These are phyloP conservation scores for Amaranthus cruentus DNA, from an alignment of 148 eudicot species.

Conservation along the genomic window DNA sequence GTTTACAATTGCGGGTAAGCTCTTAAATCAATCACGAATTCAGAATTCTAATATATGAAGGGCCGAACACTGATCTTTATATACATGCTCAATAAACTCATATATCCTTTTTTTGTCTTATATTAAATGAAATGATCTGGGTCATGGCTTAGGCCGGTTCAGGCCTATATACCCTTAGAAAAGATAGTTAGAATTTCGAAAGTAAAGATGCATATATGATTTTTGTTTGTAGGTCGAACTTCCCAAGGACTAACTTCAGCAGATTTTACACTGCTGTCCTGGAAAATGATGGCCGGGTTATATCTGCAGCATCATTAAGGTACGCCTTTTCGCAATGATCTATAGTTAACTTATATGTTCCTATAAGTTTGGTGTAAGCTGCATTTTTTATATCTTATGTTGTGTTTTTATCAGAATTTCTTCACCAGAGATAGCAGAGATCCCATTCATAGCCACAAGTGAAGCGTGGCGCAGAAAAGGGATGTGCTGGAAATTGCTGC, in stretches of 20 bases:
- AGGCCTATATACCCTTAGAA: neutral
- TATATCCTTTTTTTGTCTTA: no score
- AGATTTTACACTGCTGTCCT: constrained; percentile 51
- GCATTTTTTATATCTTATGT: neutral
- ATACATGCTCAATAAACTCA: no score
- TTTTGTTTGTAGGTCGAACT: constrained; percentile 38
- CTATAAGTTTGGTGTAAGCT: neutral
- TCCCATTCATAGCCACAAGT: constrained; percentile 52
- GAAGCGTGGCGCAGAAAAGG: constrained; percentile 28
- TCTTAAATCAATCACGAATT: neutral
- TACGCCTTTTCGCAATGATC: constrained; percentile 14
- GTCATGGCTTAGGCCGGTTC: no score
- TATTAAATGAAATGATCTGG: no score
- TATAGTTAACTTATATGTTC: neutral
- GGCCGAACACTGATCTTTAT: no score
- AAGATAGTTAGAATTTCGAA: no score
- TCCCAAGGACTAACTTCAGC: constrained; percentile 39
- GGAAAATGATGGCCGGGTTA: constrained; percentile 33
- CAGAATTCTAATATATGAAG: no score
- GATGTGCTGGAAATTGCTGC: constrained; percentile 32
- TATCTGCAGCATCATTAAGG: constrained; percentile 56
- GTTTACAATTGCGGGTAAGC: constrained; percentile 47
- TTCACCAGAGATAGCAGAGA: constrained; percentile 44
- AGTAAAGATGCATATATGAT: neutral
- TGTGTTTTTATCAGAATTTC: constrained; percentile 34